phyloP scores from a whole-genome alignment of 2,329 filamentous ascomycete genomes.

The Pseudopyricularia cyperi region DNA sequence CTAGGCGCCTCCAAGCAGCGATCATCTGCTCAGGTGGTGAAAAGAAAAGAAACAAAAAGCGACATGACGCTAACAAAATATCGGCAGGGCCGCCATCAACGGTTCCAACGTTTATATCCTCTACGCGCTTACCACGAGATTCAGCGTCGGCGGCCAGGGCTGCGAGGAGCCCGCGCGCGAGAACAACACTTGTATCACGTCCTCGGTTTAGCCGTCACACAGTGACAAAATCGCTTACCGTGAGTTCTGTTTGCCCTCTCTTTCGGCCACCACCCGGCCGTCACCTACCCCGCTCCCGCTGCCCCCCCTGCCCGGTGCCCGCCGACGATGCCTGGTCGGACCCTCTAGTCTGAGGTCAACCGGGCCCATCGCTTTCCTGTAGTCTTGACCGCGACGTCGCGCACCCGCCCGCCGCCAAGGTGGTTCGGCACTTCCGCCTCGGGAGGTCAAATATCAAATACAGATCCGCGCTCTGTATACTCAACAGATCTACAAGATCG shows the following conservation, averaged over 20 bases:
- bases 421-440: too few relatives aligned
- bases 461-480: too few relatives aligned
- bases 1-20: too few relatives aligned
- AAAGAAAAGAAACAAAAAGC: too few relatives aligned
- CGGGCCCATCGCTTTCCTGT: not conserved
- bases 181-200: too few relatives aligned
- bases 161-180: not conserved
- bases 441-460: too few relatives aligned
- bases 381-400: not conserved
- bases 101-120: not conserved
- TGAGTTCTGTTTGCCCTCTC: not conserved
- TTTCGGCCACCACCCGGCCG: not conserved
- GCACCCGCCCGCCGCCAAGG: not conserved
- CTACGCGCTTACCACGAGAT: not conserved
- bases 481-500: too few relatives aligned
- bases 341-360: not conserved
- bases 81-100: not conserved
- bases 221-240: too few relatives aligned
- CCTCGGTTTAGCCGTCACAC: too few relatives aligned
- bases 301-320: not conserved
- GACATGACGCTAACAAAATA: too few relatives aligned
- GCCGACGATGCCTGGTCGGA: not conserved
- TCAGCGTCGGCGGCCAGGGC: not conserved
- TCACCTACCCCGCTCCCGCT: not conserved
- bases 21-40: too few relatives aligned